Conservation (phyloP, 2,329 filamentous ascomycete genomes). For the Chaetomium sp. region DNA sequence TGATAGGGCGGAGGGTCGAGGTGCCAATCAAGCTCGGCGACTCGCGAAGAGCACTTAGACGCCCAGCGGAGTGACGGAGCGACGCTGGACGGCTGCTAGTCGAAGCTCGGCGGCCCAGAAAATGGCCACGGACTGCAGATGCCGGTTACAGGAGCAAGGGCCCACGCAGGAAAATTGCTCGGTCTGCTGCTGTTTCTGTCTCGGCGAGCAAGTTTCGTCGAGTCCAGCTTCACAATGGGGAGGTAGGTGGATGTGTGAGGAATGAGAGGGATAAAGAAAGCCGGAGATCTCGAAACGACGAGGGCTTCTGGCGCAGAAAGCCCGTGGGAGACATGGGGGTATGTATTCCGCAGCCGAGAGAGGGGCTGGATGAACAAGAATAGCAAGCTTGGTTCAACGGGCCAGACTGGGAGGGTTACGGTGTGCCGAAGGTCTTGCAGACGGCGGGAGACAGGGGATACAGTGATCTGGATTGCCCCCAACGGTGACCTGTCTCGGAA, state of each 20-base stretch:
- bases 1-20: constrained; percentile 47
- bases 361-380: constrained; percentile 26
- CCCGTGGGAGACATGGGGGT: constrained; percentile 1
- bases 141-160: constrained; percentile 23
- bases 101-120: constrained; percentile 31
- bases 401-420: constrained; percentile 20
- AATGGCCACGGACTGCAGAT: constrained; percentile 31
- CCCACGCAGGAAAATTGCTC: constrained; percentile 11
- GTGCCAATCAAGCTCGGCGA: constrained; percentile 46
- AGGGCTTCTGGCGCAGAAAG: constrained; percentile 20
- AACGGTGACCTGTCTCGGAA: constrained; percentile 6
- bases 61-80: constrained; percentile 45
- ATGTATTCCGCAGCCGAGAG: constrained; percentile 8
- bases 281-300: constrained; percentile 7
- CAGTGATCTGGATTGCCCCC: constrained; percentile 8
- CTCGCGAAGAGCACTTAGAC: constrained; percentile 49
- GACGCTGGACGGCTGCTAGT: constrained; percentile 37
- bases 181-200: constrained; percentile 20
- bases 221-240: constrained; percentile 1
- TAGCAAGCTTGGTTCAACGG: constrained; percentile 24
- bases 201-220: constrained; percentile 15
- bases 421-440: constrained; percentile 29
- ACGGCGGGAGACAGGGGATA: constrained; percentile 19
- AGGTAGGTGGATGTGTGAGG: constrained; percentile 31
- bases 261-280: constrained; percentile 30